Base-by-base conservation (phyloP, 2,329 filamentous ascomycete species). In the Ceratocystis colombiana region DNA sequence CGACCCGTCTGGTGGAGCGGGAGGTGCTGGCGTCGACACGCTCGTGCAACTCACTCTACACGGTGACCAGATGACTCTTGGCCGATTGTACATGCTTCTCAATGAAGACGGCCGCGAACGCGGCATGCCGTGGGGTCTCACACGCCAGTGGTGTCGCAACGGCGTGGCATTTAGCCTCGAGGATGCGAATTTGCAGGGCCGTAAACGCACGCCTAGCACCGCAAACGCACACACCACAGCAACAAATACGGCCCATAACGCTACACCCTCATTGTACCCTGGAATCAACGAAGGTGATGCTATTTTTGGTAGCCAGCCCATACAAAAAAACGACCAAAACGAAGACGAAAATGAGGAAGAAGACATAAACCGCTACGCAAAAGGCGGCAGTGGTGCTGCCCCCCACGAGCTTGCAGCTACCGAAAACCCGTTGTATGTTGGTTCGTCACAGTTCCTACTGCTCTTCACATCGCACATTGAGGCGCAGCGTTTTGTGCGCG, bases 51-150 rank as follows among this genome's bases (percentile, higher is more conserved):
- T 70, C 3, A 64, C 63, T 5, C 69, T 79, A 15, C 72, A 73
- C 22, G 75, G 73, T 53, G 74, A 74, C 57, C 71, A 73, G 37
- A 70, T 71, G 37, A 69, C 70, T 4, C 65, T 68, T 25, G 65
- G 70, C 67, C 62, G 66, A 44, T 70, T 82, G 48, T 73, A 72
- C 55, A 70, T 69, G 33, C 74, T 76, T 46, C 75, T 83, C 62
- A 71, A 71, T 3, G 73, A 73, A 10, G 80, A 83, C 71, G 78
- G 77, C n/a, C 63, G 63, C 4, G 72, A 73, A 33, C 76, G 79
- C 15, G 70, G 69, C 44, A 66, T 71, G n/a, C 64, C 66, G 25
- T 72, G 71, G 71, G 68, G 69, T 17, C 65, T 72, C 45, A 68
- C 62, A 17, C 59, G 55, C 20, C 64, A 48, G 5, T 69, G 69